Base-by-base conservation (phyloP, 305 asterid species). In the Fraxinus platypoda region DNA sequence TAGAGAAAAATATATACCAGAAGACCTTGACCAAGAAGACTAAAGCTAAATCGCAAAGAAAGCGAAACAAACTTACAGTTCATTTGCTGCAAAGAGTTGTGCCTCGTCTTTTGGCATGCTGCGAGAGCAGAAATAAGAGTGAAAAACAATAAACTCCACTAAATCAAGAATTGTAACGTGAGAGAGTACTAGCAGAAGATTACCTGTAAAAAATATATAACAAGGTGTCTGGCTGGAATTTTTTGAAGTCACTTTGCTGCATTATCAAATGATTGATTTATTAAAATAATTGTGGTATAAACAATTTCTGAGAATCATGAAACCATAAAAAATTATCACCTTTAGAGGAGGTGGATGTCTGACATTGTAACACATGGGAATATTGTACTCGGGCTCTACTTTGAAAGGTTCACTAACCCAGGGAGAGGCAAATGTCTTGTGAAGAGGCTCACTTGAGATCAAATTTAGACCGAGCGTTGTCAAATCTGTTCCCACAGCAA, bases 101-200 rank as follows among this genome's bases (percentile, higher is more conserved):
- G 98, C 98, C 90, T 94, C 97, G 4, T 93, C 98, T 37, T 87
- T 93, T 26, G 99, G 98, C 99, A 93, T 93, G 93, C 98, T 94
- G 87, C 75, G 77, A 68, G 79, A 76, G 11, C 9, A 80, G 81
- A 81, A 73, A 54, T 64, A 76, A 83, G 76, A 73, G 35, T 72
- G 66, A 79, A 83, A 26, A 83, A 23, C 71, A 78, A 52, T 83
- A 82, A 85, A 84, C n/a, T 17, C 75, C 70, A 64, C 28, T 31
- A 82, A 66, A 68, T 84, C 25, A 26, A 83, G 54, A 78, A 62
- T 66, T 59, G 59, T 30, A 49, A 81, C 15, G 66, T 57, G 41
- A 25, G 73, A 23, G 72, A 81, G 13, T 77, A 52, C 21, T 2
- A 59, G 17, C 6, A 7, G 74, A 75, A 6, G 37, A 21, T 74